Evolutionary conservation across 495 filamentous ascomycete species (phyloP).

Genomic region (Lasiosphaeris hirsuta): DNA sequence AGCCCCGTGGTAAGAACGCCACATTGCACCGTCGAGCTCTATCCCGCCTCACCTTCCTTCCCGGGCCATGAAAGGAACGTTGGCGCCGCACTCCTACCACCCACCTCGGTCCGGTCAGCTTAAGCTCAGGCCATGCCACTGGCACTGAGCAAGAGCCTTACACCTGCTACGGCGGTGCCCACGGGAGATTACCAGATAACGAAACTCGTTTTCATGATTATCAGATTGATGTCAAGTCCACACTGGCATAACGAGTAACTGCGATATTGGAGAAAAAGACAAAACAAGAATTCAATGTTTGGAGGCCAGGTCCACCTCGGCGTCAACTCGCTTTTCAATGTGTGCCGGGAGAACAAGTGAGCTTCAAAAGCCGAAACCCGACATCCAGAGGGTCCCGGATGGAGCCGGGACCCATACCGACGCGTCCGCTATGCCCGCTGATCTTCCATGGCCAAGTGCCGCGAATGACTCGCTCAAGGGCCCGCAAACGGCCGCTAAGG

Average conservation of each 20-base stretch:
- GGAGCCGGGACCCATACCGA: conserved; percentile 20
- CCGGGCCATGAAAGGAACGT: no score
- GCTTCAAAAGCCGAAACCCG: not conserved
- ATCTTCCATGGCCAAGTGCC: not conserved
- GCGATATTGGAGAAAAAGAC: not conserved
- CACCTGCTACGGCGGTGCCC: no score
- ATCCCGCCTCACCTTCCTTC: not conserved
- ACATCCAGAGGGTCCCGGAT: not conserved
- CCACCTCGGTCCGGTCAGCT: no score
- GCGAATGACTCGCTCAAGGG: not conserved
- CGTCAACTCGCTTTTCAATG: not conserved
- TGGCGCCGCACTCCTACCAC: no score
- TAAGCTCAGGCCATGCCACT: no score
- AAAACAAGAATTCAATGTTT: not conserved
- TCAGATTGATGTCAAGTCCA: not conserved
- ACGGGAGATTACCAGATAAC: no score
- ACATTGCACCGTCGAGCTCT: not conserved
- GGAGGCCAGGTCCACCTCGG: conserved; percentile 1
- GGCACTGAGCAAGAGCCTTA: no score
- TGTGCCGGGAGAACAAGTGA: not conserved
- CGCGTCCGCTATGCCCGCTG: not conserved
- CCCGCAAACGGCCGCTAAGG: conserved; percentile 17
- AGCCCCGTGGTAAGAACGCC: not conserved
- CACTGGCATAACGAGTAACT: not conserved
- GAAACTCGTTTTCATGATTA: no score